A percentile compares a stretch with the other conserved stretches of the same genome.
These are phyloP conservation scores for Fomitopsis pinicola DNA, from an alignment of 1,284 basidiomycete species.

Conservation along the genomic window DNA sequence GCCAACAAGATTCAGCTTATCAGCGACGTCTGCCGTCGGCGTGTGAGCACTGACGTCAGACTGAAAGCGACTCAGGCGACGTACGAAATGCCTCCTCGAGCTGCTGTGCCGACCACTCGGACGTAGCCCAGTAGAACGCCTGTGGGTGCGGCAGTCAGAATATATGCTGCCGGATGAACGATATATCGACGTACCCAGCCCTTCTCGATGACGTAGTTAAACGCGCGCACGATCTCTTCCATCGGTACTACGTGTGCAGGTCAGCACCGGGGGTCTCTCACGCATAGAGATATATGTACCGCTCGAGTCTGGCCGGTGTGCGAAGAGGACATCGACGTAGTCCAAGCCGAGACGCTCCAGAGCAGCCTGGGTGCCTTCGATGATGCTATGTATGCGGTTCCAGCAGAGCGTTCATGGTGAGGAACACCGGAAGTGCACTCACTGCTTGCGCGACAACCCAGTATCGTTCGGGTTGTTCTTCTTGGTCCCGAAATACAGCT, in stretches of 20 bases:
- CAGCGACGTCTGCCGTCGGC: conserved; percentile 53
- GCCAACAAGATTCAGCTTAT: conserved; percentile 63
- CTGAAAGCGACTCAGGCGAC: conserved; percentile 18
- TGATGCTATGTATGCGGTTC: conserved; percentile 41
- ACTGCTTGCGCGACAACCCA: conserved; percentile 74
- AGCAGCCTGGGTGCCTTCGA: conserved; percentile 71
- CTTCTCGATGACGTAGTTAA: conserved; percentile 64
- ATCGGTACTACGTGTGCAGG: conserved; percentile 46
- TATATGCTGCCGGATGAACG: neutral
- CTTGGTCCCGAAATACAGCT: conserved; percentile 53
- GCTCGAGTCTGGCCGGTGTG: conserved; percentile 52
- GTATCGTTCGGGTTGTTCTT: conserved; percentile 47
- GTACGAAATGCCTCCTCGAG: conserved; percentile 70
- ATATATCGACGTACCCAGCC: conserved; percentile 44
- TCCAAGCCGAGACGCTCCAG: conserved; percentile 70
- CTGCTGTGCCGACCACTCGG: conserved; percentile 75
- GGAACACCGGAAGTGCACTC: conserved; percentile 24
- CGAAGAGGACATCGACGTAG: conserved; percentile 77
- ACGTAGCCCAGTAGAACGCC: conserved; percentile 76
- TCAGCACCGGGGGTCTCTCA: neutral
- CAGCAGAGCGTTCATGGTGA: neutral
- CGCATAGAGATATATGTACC: conserved; percentile 31
- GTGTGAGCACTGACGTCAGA: neutral
- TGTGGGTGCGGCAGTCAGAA: conserved; percentile 16
- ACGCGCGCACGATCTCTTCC: conserved; percentile 72